A percentile compares a stretch with the other conserved stretches of the same genome.
These are phyloP conservation scores for Alternaria incomplexa DNA, from an alignment of 2,329 filamentous ascomycete species.

Conservation along the genomic window DNA sequence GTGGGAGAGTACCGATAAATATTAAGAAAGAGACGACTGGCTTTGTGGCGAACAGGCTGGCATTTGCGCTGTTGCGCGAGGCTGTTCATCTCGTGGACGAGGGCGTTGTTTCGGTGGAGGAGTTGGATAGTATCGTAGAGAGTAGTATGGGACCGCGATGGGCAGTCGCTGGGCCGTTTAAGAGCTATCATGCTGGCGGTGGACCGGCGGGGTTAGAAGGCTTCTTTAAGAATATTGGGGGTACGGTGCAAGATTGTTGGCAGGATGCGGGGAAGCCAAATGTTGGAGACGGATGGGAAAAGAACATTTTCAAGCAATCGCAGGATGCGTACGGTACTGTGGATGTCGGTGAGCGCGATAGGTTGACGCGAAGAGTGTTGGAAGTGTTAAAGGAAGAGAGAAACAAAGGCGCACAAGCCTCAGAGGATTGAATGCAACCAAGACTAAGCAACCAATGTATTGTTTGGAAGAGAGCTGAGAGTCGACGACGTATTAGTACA, in stretches of 20 bases:
- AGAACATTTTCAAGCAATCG: conserved; percentile 53
- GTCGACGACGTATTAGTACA: not conserved
- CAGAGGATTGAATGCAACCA: not conserved
- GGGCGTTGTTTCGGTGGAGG: conserved; percentile 59
- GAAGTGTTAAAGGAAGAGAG: conserved; percentile 46
- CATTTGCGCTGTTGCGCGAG: conserved; percentile 63
- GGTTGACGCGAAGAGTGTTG: conserved; percentile 51
- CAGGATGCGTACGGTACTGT: conserved; percentile 56
- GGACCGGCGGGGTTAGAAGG: conserved; percentile 59
- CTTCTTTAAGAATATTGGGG: conserved; percentile 63
- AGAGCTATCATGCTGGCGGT: conserved; percentile 65
- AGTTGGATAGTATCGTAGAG: conserved; percentile 58
- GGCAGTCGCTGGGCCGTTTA: conserved; percentile 58
- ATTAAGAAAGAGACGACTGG: conserved; percentile 60
- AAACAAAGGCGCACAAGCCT: not conserved
- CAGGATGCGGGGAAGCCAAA: conserved; percentile 54
- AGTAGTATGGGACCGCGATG: conserved; percentile 37
- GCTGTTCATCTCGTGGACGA: conserved; percentile 60
- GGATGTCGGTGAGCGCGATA: conserved; percentile 50
- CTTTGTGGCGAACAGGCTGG: conserved; percentile 65
- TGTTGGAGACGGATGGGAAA: conserved; percentile 55
- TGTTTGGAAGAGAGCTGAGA: not conserved
- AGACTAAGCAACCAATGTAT: not conserved
- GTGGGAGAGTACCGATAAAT: conserved; percentile 56
- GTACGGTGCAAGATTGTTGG: conserved; percentile 63